Percentiles rank a stretch among this genome's conserved stretches.
Conservation (phyloP, 495 filamentous ascomycete genomes). For the Viridothelium virens region DNA sequence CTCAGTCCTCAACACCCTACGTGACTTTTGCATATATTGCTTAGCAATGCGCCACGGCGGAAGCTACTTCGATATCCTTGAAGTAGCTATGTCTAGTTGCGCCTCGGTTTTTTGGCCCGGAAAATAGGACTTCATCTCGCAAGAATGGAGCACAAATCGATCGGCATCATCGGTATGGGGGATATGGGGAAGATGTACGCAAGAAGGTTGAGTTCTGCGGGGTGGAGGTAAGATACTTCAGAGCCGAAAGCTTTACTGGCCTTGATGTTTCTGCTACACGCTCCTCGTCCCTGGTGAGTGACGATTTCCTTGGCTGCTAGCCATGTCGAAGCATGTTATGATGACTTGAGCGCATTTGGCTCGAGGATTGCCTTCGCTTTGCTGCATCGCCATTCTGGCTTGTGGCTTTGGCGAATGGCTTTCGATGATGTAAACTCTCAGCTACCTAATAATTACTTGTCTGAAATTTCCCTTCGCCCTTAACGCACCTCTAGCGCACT, state of each 20-base stretch:
- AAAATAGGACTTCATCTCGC: background rate
- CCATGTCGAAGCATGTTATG: constrained; percentile 46
- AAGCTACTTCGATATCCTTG: background rate
- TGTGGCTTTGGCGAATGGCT: constrained; percentile 34
- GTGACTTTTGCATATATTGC: no score
- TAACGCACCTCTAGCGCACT: background rate
- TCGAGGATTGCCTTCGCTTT: constrained; percentile 69
- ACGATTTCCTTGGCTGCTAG: constrained; percentile 21
- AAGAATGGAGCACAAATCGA: constrained; percentile 29
- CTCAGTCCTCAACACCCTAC: no score
- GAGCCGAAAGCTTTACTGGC: constrained; percentile 27
- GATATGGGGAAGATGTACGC: constrained; percentile 99
- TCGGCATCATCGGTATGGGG: constrained; percentile 97
- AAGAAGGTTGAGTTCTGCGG: constrained; percentile 71
- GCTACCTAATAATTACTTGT: constrained; percentile 88
- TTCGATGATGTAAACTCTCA: constrained; percentile 95
- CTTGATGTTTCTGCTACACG: constrained; percentile 20
- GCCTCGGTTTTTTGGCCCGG: no score
- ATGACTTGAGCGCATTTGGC: constrained; percentile 99
- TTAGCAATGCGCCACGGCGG: no score
- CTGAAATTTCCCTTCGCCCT: constrained; percentile 49
- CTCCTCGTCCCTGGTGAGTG: background rate
- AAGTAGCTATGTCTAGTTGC: background rate
- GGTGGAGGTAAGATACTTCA: constrained; percentile 73
- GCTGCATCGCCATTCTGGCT: constrained; percentile 47